Evolutionary conservation across 441 rosid genomes (phyloP).

Genomic region (Viola pubescens): DNA sequence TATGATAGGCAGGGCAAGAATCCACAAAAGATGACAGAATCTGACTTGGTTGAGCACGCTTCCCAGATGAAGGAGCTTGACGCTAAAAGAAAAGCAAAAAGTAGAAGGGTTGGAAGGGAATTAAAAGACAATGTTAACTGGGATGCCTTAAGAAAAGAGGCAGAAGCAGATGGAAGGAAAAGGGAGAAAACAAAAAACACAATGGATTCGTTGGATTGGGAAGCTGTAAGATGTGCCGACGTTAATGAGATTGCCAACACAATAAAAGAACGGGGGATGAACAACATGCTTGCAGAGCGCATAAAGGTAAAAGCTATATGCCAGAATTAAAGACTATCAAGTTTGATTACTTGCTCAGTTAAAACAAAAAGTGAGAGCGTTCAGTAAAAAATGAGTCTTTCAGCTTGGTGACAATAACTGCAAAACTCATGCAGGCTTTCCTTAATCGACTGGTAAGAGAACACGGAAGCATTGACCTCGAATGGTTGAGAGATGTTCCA

Average conservation of each 20-base stretch:
- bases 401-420: slow-evolving; percentile 20
- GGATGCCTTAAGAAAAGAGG: slow-evolving; percentile 69
- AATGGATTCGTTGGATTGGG: slow-evolving; percentile 79
- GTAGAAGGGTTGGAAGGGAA: slow-evolving; percentile 43
- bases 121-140: slow-evolving; percentile 51
- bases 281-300: slow-evolving; percentile 84
- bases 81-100: slow-evolving; percentile 37
- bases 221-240: slow-evolving; percentile 69
- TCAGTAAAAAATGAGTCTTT: neutral
- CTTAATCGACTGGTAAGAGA: slow-evolving; percentile 61
- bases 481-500: slow-evolving; percentile 81
- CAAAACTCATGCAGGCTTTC: slow-evolving; percentile 59
- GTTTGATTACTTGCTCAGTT: slow-evolving; percentile 6
- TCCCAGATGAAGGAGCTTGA: slow-evolving; percentile 32
- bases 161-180: slow-evolving; percentile 30
- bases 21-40: slow-evolving; percentile 27
- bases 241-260: slow-evolving; percentile 54
- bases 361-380: neutral
- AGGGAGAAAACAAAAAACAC: slow-evolving; percentile 50
- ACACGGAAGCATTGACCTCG: slow-evolving; percentile 81
- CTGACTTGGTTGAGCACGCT: slow-evolving; percentile 33
- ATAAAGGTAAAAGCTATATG: slow-evolving; percentile 47
- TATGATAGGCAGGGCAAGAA: slow-evolving; percentile 24
- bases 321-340: slow-evolving; percentile 4
- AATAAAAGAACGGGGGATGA: slow-evolving; percentile 94